Evolutionary conservation across 345 rosid species (phyloP).

Genomic region (Turnera subulata): DNA sequence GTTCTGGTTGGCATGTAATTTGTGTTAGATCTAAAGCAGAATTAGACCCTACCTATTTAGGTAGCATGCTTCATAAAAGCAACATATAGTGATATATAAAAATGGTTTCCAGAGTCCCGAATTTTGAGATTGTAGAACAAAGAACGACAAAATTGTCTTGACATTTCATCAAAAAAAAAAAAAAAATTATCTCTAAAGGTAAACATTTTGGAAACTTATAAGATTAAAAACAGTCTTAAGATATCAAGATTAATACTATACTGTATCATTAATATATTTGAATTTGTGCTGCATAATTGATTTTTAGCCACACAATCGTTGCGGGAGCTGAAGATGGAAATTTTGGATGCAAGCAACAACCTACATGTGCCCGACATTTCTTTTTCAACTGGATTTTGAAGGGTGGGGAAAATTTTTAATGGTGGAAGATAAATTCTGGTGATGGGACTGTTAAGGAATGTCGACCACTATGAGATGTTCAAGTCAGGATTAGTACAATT

Average conservation of each 20-base stretch:
- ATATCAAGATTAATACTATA: no score
- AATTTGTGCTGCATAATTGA: no score
- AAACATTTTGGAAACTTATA: no score
- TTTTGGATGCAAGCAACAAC: neutral
- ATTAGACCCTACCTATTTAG: constrained; percentile 13
- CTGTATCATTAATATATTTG: no score
- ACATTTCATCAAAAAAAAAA: no score
- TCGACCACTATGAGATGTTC: constrained; percentile 22
- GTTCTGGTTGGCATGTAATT: constrained; percentile 11
- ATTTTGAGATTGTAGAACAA: no score
- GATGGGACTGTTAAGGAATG: constrained; percentile 24
- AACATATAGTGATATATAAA: no score
- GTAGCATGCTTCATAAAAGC: neutral
- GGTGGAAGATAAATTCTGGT: constrained; percentile 1
- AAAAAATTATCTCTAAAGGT: no score
- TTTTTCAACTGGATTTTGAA: neutral
- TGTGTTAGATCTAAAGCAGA: neutral
- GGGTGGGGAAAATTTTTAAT: neutral
- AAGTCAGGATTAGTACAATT: neutral
- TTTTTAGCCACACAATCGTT: neutral
- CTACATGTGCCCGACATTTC: neutral
- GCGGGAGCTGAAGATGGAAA: neutral
- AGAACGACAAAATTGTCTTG: no score
- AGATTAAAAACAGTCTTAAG: no score
- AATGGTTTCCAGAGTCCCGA: no score